Base-by-base conservation (phyloP, 768 basidiomycete species). In the Dacryopinax spathularia region DNA sequence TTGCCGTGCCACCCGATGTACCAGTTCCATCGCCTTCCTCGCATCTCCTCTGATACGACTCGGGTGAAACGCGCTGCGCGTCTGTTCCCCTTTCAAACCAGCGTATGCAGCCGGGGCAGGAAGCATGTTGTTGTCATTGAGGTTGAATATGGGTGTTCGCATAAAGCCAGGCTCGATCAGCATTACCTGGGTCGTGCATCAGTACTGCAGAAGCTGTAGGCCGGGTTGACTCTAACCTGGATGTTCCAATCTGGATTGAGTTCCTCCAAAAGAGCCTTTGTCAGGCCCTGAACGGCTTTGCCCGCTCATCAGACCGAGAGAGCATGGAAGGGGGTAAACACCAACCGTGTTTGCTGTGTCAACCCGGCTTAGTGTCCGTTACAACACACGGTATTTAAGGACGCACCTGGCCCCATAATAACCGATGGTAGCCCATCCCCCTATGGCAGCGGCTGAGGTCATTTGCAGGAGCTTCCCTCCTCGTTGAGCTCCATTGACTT, bases 381-480 rank as follows among this genome's bases (percentile, higher is more conserved):
- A 13, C 31, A 9, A 22, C 12, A 56, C 43, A 7, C 25, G 13
- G n/a, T 10, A 44, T 9, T 9, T 15, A 44, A 44, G 12, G 9
- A 56, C 48, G 10, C 31, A 29, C 48, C 48, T 56, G 9, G 48
- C 48, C 9, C 5, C 10, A 29, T 56, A 56, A 20, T 56, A 56
- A 56, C 48, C 25, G 15, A 56, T 13, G 7, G 13, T 20, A 22
- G 48, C 25, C 48, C 48, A 56, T 27, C 5, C 29, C 15, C 25
- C 20, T 13, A 56, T 56, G 5, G 5, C 48, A 3, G 22, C 5
- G 9, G 15, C 15, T 6, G 48, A 56, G 25, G 48, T 56, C 25
- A 56, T 31, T 29, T 56, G 48, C 9, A 56, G 20, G 9, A 56
- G 29, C 48, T 56, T 56, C 29, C 48, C 48, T 0, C 70, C 70